These are phyloP conservation scores for Spizellomyces punctatus DNA, from an alignment of 192 early-diverging fungal species.

Conservation along the genomic window DNA sequence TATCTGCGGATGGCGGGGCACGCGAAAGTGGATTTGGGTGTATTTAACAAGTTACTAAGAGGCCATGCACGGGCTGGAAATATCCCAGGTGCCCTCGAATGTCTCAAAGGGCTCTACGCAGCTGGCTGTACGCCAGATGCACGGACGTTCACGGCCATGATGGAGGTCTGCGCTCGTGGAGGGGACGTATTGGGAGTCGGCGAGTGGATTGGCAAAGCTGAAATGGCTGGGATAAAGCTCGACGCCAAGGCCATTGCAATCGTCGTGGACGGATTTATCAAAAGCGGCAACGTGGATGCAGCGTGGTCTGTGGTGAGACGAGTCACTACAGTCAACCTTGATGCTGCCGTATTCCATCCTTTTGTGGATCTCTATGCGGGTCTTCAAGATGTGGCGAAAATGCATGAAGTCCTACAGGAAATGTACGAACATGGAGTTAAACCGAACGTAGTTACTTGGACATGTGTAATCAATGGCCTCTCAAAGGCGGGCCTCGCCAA, in stretches of 20 bases:
- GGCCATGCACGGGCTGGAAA: slow-evolving; percentile 8
- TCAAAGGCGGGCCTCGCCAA: background rate
- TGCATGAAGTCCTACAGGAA: background rate
- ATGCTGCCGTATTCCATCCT: slow-evolving; percentile 5
- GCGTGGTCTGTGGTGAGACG: background rate
- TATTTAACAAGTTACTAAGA: background rate
- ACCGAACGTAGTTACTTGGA: slow-evolving; percentile 12
- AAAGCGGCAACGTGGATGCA: background rate
- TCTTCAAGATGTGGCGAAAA: background rate
- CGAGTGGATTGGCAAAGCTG: slow-evolving; percentile 2
- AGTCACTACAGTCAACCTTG: background rate
- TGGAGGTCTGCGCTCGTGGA: slow-evolving; percentile 3
- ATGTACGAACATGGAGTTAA: slow-evolving; percentile 11
- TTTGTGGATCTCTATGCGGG: background rate
- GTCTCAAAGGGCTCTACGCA: background rate
- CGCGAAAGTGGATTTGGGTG: background rate
- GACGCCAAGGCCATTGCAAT: slow-evolving; percentile 5
- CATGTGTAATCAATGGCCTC: background rate
- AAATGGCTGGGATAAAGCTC: background rate
- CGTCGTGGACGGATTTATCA: background rate
- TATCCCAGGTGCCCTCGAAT: background rate
- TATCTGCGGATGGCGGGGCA: background rate
- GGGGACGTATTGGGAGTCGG: slow-evolving; percentile 17
- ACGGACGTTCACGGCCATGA: slow-evolving; percentile 1
- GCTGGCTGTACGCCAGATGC: slow-evolving; percentile 13